Percentiles rank a stretch among this genome's conserved stretches.
Conservation (phyloP, 805 yeast genomes). For the Yarrowia divulgata region DNA sequence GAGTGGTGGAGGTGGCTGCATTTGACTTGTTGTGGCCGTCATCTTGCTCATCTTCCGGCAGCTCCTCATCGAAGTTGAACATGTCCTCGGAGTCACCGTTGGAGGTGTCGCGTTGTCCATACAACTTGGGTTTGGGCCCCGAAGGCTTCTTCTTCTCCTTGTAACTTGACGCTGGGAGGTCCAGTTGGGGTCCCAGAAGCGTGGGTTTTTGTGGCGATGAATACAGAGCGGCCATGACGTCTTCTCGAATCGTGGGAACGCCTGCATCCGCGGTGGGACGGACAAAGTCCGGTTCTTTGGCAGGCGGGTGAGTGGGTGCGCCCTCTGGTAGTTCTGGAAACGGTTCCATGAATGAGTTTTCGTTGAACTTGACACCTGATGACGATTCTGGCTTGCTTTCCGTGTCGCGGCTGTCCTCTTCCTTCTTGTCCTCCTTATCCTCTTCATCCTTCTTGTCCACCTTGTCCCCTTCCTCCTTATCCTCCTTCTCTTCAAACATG, state of each 20-base stretch:
- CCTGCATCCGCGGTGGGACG: conserved; percentile 30
- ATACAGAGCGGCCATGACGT: conserved; percentile 17
- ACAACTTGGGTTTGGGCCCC: conserved; percentile 19
- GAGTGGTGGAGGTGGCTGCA: conserved; percentile 12
- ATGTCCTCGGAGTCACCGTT: conserved; percentile 41
- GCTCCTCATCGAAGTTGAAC: conserved; percentile 45
- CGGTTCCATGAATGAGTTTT: conserved; percentile 17
- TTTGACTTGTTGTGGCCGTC: not conserved
- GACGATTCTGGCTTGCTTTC: not conserved
- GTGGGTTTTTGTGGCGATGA: conserved; percentile 35
- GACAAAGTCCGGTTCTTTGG: conserved; percentile 9
- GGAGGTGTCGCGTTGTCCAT: conserved; percentile 22
- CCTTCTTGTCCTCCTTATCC: not conserved
- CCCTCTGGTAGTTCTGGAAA: conserved; percentile 25
- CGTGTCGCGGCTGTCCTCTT: too few relatives aligned
- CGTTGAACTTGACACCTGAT: not conserved
- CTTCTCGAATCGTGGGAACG: conserved; percentile 18
- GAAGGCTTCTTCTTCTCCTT: conserved; percentile 10
- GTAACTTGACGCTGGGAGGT: conserved; percentile 29
- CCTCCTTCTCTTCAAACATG: conserved; percentile 23
- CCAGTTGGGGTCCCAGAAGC: conserved; percentile 24
- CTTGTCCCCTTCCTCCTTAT: conserved; percentile 6
- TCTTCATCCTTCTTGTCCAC: conserved; percentile 5
- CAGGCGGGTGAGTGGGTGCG: conserved; percentile 4
- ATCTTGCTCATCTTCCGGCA: conserved; percentile 30